Evolutionary conservation across 345 rosid genomes (phyloP).

Genomic region (Gossypium mustelinum): DNA sequence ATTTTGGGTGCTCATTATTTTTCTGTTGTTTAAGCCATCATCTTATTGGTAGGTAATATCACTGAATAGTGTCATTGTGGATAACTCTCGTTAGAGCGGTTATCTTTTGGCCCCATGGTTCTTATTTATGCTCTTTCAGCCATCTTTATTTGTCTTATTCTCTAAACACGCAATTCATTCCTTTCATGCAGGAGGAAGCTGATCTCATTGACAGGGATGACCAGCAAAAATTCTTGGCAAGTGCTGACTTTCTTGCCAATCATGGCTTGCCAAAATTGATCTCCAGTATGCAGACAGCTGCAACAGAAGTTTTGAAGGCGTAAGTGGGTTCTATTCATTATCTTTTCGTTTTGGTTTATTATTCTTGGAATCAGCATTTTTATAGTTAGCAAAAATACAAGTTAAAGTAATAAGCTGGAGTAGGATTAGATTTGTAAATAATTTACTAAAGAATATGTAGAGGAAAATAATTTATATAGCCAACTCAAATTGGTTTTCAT

Average conservation of each 20-base stretch:
- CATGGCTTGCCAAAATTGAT: slow-evolving; percentile 54
- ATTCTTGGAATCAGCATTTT: not conserved
- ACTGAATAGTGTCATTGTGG: not conserved
- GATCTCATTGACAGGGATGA: slow-evolving; percentile 72
- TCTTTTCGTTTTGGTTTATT: not conserved
- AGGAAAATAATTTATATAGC: not conserved
- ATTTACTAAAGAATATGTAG: not conserved
- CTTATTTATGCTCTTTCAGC: not conserved
- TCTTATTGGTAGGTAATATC: not conserved
- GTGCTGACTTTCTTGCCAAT: slow-evolving; percentile 77
- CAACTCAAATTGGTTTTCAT: not conserved
- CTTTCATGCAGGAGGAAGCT: slow-evolving; percentile 55
- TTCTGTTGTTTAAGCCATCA: not conserved
- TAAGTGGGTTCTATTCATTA: slow-evolving; percentile 23
- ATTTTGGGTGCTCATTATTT: not conserved
- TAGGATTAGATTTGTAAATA: not conserved
- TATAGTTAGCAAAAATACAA: not conserved
- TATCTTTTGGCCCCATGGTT: not conserved
- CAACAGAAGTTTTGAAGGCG: slow-evolving; percentile 72
- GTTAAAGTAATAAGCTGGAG: not conserved
- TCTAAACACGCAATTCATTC: slow-evolving; percentile 5
- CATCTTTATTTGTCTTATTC: slow-evolving; percentile 1
- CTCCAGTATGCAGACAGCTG: slow-evolving; percentile 58
- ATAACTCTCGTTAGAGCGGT: not conserved
- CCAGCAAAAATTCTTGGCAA: slow-evolving; percentile 68